Conservation (phyloP, 305 asterid species). For the Fraxinus sp. region DNA sequence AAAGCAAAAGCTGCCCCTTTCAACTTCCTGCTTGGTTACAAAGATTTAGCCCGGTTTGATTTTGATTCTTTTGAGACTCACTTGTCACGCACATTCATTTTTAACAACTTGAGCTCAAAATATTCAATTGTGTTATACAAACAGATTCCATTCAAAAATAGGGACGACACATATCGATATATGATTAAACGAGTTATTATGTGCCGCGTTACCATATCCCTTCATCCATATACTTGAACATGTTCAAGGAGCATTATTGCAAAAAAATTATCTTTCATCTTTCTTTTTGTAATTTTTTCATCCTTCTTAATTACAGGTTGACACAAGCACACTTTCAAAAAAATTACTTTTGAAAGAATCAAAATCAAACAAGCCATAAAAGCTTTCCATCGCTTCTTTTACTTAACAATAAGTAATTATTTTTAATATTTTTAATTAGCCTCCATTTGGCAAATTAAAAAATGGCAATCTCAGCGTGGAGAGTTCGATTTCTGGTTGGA, state of each 20-base stretch:
- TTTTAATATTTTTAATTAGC: neutral
- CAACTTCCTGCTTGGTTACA: constrained; percentile 31
- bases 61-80: neutral
- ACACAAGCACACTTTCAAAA: too few relatives aligned
- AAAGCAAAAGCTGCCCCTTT: constrained; percentile 29
- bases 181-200: too few relatives aligned
- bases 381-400: too few relatives aligned
- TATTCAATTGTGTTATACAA: neutral
- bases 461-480: too few relatives aligned
- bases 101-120: neutral
- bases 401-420: too few relatives aligned
- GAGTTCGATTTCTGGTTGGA: too few relatives aligned
- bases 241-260: neutral
- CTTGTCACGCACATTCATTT: neutral
- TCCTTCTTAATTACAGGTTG: too few relatives aligned
- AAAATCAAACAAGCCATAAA: too few relatives aligned
- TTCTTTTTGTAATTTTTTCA: too few relatives aligned
- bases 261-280: too few relatives aligned
- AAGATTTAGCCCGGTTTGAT: constrained; percentile 11
- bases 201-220: neutral
- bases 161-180: neutral
- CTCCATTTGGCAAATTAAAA: neutral
- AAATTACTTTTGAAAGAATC: too few relatives aligned
- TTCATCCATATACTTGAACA: neutral
- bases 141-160: too few relatives aligned